Percentiles rank a stretch among this genome's conserved stretches.
Evolutionary conservation across 306 rosid species (phyloP).

Genomic region (Ormosia semicastrata): DNA sequence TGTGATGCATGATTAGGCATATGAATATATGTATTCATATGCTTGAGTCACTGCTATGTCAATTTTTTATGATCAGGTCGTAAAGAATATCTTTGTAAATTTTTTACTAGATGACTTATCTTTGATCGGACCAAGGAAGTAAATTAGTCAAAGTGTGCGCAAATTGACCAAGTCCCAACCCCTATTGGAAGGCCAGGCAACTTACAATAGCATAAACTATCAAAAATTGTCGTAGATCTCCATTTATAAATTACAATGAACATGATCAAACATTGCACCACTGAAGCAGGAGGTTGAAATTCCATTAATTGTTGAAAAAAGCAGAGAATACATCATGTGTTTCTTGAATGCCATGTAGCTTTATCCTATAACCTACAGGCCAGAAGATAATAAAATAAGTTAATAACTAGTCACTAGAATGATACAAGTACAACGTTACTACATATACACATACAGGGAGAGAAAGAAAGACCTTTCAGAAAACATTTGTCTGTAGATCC

Average conservation of each 20-base stretch:
- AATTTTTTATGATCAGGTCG: too few species aligned
- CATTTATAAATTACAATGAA: slow-evolving; percentile 12
- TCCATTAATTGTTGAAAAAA: neutral
- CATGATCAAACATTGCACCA: slow-evolving; percentile 4
- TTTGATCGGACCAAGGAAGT: too few species aligned
- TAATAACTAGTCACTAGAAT: neutral
- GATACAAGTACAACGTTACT: neutral
- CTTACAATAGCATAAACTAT: neutral
- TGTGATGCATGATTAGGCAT: too few species aligned
- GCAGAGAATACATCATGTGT: slow-evolving; percentile 18
- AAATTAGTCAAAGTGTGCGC: too few species aligned
- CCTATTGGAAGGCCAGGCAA: too few species aligned
- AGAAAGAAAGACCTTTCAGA: slow-evolving; percentile 46
- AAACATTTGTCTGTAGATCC: slow-evolving; percentile 58
- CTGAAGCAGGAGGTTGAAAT: slow-evolving; percentile 5
- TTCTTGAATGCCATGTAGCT: slow-evolving; percentile 13
- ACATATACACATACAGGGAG: neutral
- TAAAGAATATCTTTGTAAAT: too few species aligned
- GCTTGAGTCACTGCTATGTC: too few species aligned
- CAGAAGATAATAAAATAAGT: neutral
- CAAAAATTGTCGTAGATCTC: neutral
- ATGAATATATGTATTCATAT: too few species aligned
- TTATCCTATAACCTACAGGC: slow-evolving; percentile 22
- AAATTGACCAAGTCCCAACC: too few species aligned
- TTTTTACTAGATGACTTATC: too few species aligned